Evolutionary conservation across 2,329 filamentous ascomycete species (phyloP).

Genomic region (Cercospora sojina): DNA sequence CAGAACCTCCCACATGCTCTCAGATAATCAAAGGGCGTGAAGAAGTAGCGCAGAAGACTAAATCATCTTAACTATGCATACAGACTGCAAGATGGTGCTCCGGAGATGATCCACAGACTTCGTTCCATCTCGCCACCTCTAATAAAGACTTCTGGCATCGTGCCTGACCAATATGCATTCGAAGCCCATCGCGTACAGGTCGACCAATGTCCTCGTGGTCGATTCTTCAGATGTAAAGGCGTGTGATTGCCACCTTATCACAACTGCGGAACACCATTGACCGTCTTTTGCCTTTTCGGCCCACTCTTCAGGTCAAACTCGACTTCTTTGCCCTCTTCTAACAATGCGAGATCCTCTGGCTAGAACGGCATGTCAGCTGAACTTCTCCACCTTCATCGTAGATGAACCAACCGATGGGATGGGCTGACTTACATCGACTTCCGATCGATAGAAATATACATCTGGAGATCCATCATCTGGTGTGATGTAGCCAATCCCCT

Average conservation of each 20-base stretch:
- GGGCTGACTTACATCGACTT: background rate
- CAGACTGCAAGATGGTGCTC: too few relatives aligned
- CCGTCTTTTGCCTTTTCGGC: background rate
- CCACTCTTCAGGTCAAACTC: background rate
- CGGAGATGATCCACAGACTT: too few relatives aligned
- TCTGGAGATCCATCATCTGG: background rate
- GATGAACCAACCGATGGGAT: background rate
- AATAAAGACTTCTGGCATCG: too few relatives aligned
- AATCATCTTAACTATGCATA: too few relatives aligned
- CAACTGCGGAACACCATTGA: background rate
- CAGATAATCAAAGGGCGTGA: too few relatives aligned
- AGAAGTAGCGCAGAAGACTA: too few relatives aligned
- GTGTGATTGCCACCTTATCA: background rate
- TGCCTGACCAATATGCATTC: too few relatives aligned
- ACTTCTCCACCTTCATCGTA: background rate
- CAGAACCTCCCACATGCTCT: too few relatives aligned
- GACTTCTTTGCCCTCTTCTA: background rate
- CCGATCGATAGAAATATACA: background rate
- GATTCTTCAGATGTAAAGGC: background rate
- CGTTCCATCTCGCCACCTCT: too few relatives aligned
- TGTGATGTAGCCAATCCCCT: background rate
- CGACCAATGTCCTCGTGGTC: background rate
- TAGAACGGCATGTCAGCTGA: background rate
- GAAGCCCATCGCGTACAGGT: too few relatives aligned
- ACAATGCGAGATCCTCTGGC: background rate